Percentiles rank a stretch among this genome's conserved stretches.
Conservation (phyloP, 257 asterid genomes). For the Salvia splendens region DNA sequence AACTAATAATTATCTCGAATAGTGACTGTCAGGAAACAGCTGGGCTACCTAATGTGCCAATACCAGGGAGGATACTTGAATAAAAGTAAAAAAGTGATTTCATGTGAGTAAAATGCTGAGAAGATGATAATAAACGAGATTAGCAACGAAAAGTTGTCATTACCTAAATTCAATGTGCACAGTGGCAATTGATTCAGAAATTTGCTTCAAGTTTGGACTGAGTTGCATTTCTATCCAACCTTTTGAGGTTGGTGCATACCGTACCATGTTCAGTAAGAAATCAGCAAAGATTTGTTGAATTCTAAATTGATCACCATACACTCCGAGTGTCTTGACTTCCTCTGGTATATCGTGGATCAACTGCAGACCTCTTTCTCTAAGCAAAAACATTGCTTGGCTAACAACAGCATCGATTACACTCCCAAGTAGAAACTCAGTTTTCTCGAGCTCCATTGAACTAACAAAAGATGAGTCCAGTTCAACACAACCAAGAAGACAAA, state of each 20-base stretch:
- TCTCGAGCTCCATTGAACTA: constrained; percentile 77
- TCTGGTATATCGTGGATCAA: constrained; percentile 82
- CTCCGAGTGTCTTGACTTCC: constrained; percentile 60
- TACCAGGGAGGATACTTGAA: constrained; percentile 1
- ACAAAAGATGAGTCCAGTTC: constrained; percentile 25
- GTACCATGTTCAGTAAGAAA: constrained; percentile 37
- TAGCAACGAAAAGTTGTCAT: neutral
- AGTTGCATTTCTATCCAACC: constrained; percentile 95
- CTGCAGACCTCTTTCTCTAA: constrained; percentile 71
- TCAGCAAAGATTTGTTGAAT: constrained; percentile 43
- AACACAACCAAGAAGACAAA: constrained; percentile 20
- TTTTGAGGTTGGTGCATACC: constrained; percentile 50
- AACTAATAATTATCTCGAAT: neutral
- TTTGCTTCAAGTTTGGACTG: constrained; percentile 61
- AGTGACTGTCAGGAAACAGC: constrained; percentile 4
- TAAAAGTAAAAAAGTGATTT: neutral
- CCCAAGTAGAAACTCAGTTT: constrained; percentile 65
- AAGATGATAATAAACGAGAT: neutral
- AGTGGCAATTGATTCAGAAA: constrained; percentile 46
- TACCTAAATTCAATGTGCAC: constrained; percentile 79
- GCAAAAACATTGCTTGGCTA: constrained; percentile 78
- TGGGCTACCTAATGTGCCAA: neutral
- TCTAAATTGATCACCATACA: constrained; percentile 43
- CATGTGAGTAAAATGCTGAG: constrained; percentile 3
- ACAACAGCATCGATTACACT: constrained; percentile 83